Evolutionary conservation across 148 eudicot species (phyloP), one percentile per base, ranked within the genome.

Genomic region (Rhododendron simsii): DNA sequence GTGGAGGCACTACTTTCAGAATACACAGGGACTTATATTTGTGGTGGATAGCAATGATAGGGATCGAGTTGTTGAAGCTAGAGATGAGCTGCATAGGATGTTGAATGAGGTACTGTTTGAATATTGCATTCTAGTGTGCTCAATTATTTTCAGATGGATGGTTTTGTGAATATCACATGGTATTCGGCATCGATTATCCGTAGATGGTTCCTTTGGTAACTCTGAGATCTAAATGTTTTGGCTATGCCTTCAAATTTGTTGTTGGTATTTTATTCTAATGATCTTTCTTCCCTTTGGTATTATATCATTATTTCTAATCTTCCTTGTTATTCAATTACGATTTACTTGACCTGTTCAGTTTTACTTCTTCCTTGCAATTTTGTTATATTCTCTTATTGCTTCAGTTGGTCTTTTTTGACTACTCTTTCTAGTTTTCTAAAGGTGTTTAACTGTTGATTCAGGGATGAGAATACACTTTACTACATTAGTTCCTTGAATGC

Each of bases 1-100:
- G 88, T 91, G 93, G 93, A 91, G 93, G 90, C 92, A 90, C 69
- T 91, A 91, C 87, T 91, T 91, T 87, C 93, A 91, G 47, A 91
- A 91, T 57, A 91, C 93, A 3, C 93, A 90, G 83, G 93, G 93
- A 41, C 93, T 91, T 78, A 91, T 91, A 50, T 91, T 91, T 84
- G 93, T 91, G 87, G 91, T 91, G 69, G 93, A 91, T 44, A 91
- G 91, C 89, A 91, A 91, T 88, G 93, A 91, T 30, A 90, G 92
- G 84, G 93, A 91, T 81, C 93, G 94, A 85, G 93, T 90, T 85
- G 92, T 91, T 80, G 91, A 90, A 85, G 91, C 91, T 45, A 86
- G 89, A 79, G 88, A 90, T 84, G 91, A 90, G 86, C 67, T 92
- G 87, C 94, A 92, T 77, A 89, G 94, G 88, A 92, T 91, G 93